phyloP scores from a whole-genome alignment of 177 flowering plant genomes.

The Vitis hybrid region DNA sequence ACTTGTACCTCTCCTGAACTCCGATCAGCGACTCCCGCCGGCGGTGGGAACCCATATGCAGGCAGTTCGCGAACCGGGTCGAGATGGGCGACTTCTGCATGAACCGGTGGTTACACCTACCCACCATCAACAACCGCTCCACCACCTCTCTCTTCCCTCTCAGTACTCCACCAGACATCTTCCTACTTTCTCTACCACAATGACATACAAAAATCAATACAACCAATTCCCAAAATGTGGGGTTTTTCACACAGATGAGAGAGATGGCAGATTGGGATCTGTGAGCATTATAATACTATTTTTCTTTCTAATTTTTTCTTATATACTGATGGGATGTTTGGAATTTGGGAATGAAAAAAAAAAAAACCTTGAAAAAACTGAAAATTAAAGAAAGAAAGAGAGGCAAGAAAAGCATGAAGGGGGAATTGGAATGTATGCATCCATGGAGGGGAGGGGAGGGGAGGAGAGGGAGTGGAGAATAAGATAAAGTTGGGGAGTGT shows the following conservation, averaged over 20 bases:
- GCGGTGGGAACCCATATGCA: conserved; percentile 17
- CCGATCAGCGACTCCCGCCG: conserved; percentile 38
- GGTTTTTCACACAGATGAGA: no score
- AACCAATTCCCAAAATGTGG: no score
- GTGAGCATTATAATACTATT: no score
- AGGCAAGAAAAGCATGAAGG: no score
- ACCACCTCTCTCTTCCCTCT: conserved; percentile 27
- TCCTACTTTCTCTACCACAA: background rate
- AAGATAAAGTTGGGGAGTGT: conserved; percentile 10
- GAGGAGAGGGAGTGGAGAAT: background rate
- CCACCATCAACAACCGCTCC: background rate
- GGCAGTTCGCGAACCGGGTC: conserved; percentile 26
- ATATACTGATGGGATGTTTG: no score
- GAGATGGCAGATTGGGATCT: no score
- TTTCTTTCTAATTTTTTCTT: no score
- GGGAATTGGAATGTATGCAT: background rate
- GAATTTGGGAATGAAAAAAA: no score
- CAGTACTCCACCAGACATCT: conserved; percentile 23
- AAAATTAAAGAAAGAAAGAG: no score
- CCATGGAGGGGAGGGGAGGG: background rate
- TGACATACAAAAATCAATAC: no score
- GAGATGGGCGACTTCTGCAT: conserved; percentile 27
- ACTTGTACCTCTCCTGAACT: conserved; percentile 58
- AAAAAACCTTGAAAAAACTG: no score
- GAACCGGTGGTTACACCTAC: conserved; percentile 11